Conservation (phyloP, 768 basidiomycete genomes). For the Podaxis sp. region DNA sequence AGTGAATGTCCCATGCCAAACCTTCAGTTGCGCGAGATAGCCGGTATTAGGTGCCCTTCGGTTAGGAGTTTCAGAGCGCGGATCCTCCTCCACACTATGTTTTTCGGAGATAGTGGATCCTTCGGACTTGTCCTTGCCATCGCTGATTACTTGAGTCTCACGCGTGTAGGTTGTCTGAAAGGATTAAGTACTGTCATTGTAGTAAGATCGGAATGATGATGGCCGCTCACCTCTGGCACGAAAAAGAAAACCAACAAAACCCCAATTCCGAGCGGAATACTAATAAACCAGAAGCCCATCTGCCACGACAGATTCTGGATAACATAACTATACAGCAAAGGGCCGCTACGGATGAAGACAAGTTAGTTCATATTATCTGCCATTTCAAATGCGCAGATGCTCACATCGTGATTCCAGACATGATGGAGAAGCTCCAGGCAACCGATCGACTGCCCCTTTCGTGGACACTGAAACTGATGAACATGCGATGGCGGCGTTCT, state of each 20-base stretch:
- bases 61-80: constrained; percentile 10
- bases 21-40: constrained; percentile 32
- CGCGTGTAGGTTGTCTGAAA: constrained; percentile 34
- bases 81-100: constrained; percentile 17
- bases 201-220: not conserved
- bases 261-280: constrained; percentile 37
- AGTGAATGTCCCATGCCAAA: constrained; percentile 37
- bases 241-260: constrained; percentile 39
- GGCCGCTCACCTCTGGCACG: constrained; percentile 37
- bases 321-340: constrained; percentile 46
- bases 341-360: constrained; percentile 26
- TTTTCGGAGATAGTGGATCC: constrained; percentile 14
- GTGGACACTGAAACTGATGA: constrained; percentile 30
- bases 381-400: constrained; percentile 12
- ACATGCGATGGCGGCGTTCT: not conserved
- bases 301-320: constrained; percentile 41
- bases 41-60: constrained; percentile 18
- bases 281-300: constrained; percentile 48
- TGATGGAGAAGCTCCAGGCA: constrained; percentile 44
- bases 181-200: not conserved
- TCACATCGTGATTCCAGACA: constrained; percentile 40
- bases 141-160: not conserved
- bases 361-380: not conserved
- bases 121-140: not conserved
- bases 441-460: constrained; percentile 41